A percentile compares a stretch with the other conserved stretches of the same genome.
Evolutionary conservation across 305 asterid genomes (phyloP).

Genomic region (Solanum hybrid): DNA sequence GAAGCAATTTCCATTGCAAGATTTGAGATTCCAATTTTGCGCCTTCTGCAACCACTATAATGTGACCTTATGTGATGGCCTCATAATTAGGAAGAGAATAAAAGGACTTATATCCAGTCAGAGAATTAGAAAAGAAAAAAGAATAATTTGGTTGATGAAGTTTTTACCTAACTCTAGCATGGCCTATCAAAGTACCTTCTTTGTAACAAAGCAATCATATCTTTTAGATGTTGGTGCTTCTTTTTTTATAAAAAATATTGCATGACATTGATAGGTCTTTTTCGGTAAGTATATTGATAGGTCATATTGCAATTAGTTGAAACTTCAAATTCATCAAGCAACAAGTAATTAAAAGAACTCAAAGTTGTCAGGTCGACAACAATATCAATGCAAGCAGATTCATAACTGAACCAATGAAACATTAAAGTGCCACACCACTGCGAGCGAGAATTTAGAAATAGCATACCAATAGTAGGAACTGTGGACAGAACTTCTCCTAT

Average conservation of each 20-base stretch:
- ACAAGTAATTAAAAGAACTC: neutral
- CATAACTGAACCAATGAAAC: neutral
- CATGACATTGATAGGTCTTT: neutral
- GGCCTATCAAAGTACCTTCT: neutral
- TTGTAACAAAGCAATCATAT: neutral
- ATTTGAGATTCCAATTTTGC: neutral
- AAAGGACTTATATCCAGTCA: neutral
- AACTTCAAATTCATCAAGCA: neutral
- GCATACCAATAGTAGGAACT: conserved; percentile 95
- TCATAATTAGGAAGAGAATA: neutral
- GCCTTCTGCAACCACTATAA: conserved; percentile 1
- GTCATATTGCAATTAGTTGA: neutral
- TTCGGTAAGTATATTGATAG: neutral
- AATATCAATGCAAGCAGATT: neutral
- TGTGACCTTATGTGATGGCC: neutral
- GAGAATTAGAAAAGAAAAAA: neutral
- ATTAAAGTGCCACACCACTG: neutral
- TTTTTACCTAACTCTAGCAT: neutral
- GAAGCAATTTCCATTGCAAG: neutral
- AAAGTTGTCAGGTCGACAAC: neutral
- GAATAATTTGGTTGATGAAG: neutral
- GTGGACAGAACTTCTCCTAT: conserved; percentile 97
- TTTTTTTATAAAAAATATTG: neutral
- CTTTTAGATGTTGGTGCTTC: neutral
- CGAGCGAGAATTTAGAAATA: neutral